Percentiles rank a stretch among this genome's conserved stretches.
These are phyloP conservation scores for Artemisia annua DNA, from an alignment of 129 eudicot genomes.

Conservation along the genomic window DNA sequence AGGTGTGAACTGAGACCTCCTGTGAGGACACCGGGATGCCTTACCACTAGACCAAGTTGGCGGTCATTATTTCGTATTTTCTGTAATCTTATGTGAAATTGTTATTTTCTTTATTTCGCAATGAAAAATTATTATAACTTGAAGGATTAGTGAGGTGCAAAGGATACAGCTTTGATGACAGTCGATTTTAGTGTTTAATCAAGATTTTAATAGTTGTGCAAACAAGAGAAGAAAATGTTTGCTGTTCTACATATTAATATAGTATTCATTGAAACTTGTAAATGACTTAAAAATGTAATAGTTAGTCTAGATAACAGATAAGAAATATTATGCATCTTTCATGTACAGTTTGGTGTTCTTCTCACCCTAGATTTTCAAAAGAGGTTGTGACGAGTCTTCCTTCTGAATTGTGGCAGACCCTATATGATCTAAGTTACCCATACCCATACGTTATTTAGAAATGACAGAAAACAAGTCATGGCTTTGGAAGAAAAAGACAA, in stretches of 20 bases:
- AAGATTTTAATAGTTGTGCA: background rate
- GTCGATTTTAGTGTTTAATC: background rate
- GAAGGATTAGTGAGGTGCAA: no score
- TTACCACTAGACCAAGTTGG: no score
- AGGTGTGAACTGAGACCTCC: no score
- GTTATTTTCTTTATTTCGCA: no score
- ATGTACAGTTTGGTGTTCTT: background rate
- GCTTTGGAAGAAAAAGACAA: constrained; percentile 79
- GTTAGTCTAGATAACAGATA: background rate
- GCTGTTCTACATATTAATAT: no score
- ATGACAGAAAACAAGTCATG: constrained; percentile 67
- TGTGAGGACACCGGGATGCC: no score
- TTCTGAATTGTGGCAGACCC: constrained; percentile 27
- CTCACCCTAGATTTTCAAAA: background rate
- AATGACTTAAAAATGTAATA: background rate
- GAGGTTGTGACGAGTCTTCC: constrained; percentile 7
- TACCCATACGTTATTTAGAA: constrained; percentile 5
- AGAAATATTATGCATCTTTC: background rate
- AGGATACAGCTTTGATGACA: no score
- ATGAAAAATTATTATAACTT: no score
- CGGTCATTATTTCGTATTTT: no score
- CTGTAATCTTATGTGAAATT: no score
- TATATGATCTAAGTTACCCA: constrained; percentile 20
- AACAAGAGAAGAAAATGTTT: no score
- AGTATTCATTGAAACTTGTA: no score